A percentile compares a stretch with the other conserved stretches of the same genome.
These are phyloP conservation scores for Hondaea fermentalgiana DNA, from an alignment of 108 stramenopile genomes.

Conservation along the genomic window DNA sequence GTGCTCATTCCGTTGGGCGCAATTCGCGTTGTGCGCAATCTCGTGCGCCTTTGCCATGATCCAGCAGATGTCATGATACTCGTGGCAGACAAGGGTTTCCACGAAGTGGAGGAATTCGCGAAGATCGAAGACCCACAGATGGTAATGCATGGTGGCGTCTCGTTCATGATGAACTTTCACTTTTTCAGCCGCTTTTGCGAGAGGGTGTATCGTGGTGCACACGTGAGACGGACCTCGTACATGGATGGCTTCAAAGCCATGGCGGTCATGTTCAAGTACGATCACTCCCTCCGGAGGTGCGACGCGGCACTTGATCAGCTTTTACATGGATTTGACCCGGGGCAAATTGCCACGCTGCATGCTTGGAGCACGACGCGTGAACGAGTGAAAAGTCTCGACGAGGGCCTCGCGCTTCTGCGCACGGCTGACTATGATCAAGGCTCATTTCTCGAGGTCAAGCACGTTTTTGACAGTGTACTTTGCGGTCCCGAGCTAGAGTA, in stretches of 20 bases:
- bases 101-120: neutral
- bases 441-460: neutral
- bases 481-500: no score
- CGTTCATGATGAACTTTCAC: conserved; percentile 13
- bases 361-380: neutral
- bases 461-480: neutral
- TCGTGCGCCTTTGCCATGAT: neutral
- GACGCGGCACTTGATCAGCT: neutral
- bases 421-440: neutral
- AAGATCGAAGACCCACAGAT: neutral
- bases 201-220: neutral
- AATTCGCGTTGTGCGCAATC: neutral
- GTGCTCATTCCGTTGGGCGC: neutral
- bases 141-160: neutral
- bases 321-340: neutral
- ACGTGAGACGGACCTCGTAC: neutral
- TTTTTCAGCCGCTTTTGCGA: neutral
- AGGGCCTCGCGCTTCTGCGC: neutral
- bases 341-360: neutral
- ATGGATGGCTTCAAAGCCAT: neutral
- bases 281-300: neutral
- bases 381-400: neutral
- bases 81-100: neutral
- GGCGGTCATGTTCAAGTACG: neutral
- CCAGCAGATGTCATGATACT: neutral